A percentile compares a stretch with the other conserved stretches of the same genome.
These are phyloP conservation scores for Obelidium mucronatum DNA, from an alignment of 192 early-diverging fungal species.

Conservation along the genomic window DNA sequence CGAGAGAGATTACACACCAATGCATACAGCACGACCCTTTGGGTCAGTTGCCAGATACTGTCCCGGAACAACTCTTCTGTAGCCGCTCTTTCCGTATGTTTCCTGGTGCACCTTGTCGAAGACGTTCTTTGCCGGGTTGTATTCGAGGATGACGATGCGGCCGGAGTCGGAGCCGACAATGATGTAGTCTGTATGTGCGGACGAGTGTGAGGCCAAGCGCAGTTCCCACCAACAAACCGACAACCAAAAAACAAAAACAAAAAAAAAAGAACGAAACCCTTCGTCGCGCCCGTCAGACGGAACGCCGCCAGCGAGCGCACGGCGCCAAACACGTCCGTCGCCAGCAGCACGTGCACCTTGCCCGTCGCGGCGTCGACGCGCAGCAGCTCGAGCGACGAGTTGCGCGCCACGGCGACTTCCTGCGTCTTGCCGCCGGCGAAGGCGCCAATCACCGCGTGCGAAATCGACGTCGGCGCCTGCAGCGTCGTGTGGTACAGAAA, in stretches of 20 bases:
- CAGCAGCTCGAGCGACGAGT: slow-evolving; percentile 79
- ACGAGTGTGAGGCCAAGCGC: background rate
- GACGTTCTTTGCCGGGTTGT: slow-evolving; percentile 72
- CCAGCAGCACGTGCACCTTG: slow-evolving; percentile 74
- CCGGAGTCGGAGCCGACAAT: slow-evolving; percentile 92
- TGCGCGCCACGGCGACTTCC: slow-evolving; percentile 83
- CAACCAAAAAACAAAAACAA: slow-evolving; percentile 7
- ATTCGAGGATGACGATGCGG: slow-evolving; percentile 88
- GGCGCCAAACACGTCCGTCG: slow-evolving; percentile 84
- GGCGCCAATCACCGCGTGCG: slow-evolving; percentile 74
- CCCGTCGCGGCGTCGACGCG: slow-evolving; percentile 79
- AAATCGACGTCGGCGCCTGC: slow-evolving; percentile 78
- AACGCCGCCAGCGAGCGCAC: slow-evolving; percentile 86
- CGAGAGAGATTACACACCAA: slow-evolving; percentile 53
- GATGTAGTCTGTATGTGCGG: slow-evolving; percentile 78
- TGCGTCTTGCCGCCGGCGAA: slow-evolving; percentile 92
- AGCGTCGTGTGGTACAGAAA: slow-evolving; percentile 91
- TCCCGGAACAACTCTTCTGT: slow-evolving; percentile 89
- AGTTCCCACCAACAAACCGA: too few species aligned
- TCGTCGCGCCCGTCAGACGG: slow-evolving; percentile 85
- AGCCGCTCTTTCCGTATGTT: slow-evolving; percentile 92
- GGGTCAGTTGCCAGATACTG: slow-evolving; percentile 97
- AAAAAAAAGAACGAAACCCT: slow-evolving; percentile 65
- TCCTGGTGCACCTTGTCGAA: slow-evolving; percentile 90
- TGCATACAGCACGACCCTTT: slow-evolving; percentile 94